phyloP scores from a whole-genome alignment of 202 grass and related monocot genomes.

The Setaria viridis region DNA sequence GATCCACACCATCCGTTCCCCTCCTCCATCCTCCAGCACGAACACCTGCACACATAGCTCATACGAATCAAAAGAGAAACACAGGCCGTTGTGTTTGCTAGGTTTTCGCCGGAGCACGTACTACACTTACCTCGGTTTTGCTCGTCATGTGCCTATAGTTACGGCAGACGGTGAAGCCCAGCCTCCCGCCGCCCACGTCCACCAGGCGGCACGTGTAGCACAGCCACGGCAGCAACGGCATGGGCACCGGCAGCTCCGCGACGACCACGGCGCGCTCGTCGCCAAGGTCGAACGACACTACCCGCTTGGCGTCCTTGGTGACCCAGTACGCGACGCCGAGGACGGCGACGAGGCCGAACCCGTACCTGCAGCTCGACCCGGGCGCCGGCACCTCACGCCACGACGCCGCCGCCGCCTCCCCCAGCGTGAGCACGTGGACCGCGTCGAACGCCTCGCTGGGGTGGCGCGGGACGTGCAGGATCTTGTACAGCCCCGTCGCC shows the following conservation, averaged over 20 bases:
- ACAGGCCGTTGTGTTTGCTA: no score
- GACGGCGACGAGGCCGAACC: background rate
- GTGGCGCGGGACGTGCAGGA: background rate
- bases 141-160: no score
- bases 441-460: background rate
- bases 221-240: no score
- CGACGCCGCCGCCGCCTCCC: background rate
- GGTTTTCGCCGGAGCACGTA: no score
- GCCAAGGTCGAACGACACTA: conserved; percentile 3
- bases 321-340: background rate
- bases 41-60: no score
- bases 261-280: background rate
- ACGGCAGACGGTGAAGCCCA: no score
- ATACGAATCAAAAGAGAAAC: no score
- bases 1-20: no score
- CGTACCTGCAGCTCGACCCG: background rate
- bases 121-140: no score
- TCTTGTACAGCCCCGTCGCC: background rate
- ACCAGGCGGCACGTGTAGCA: no score
- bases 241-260: background rate
- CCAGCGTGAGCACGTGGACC: conserved; percentile 10
- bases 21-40: no score
- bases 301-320: background rate
- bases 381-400: background rate
- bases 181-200: no score